Evolutionary conservation across 495 filamentous ascomycete genomes (phyloP), one percentile per base, ranked within the genome.

Genomic region (Cercophora samala): DNA sequence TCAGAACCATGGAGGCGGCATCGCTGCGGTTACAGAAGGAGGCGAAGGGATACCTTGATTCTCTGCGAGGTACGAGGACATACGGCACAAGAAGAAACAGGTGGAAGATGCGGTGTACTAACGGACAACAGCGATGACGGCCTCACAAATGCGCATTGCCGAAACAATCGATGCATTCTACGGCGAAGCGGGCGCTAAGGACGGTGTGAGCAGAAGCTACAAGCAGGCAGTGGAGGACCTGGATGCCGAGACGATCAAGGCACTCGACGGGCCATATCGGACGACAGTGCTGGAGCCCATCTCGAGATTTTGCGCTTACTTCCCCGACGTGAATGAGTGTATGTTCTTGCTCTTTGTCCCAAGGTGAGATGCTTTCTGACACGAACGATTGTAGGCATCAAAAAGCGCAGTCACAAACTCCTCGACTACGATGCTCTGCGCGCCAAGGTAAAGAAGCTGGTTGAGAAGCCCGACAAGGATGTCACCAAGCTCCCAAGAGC

Each of bases 151-250:
- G 95, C 90, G 96, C 67, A 99, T 99, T 75, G 95, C 95, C 53
- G 95, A 99, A 77, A 99, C 95, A 13, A 99, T 99, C 78, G 95
- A 99, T 76, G 96, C 95, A 18, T 99, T 99, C 79, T 99, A 99
- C 80, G 95, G 95, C 26, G 95, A 99, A 67, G 91, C 93, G 0
- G 96, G 96, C 32, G 90, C 96, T 51, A 90, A 89, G 68, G 95
- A 99, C 74, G 95, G 95, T 29, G 95, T 99, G 62, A 93, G 90
- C 79, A 83, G 94, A 71, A 93, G 91, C 75, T 99, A 99, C 80
- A 99, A 98, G 81, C 93, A 97, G 75, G 95, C 95, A 1, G 95
- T 99, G 19, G 93, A 97, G 69, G 95, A 99, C 77, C 83, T 99
- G 29, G 95, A 99, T 76, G 91, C 96, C 17, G 95, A 99, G 77